These are phyloP conservation scores for Pythium aquatile DNA, from an alignment of 352 stramenopile species.

Conservation along the genomic window DNA sequence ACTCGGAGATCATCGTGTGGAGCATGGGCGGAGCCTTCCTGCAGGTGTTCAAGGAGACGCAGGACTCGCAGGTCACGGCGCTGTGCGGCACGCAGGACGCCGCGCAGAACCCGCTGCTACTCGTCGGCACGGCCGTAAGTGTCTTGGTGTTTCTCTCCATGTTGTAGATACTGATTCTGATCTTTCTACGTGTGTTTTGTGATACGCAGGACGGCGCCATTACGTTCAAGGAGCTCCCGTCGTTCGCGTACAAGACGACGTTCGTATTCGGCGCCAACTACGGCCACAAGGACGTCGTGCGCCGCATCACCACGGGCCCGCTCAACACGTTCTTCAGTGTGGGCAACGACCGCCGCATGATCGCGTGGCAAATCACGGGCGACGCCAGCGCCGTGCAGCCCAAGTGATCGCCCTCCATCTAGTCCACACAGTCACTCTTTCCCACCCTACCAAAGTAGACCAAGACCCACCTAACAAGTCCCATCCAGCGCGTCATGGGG, in stretches of 20 bases:
- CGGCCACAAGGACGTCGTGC: slow-evolving; percentile 74
- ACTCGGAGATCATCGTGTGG: slow-evolving; percentile 86
- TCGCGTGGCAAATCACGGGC: slow-evolving; percentile 85
- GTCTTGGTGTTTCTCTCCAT: background rate
- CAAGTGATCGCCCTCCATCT: slow-evolving; percentile 31
- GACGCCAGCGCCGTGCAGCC: slow-evolving; percentile 64
- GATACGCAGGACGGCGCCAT: slow-evolving; percentile 62
- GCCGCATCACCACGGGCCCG: slow-evolving; percentile 67
- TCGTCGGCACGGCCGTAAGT: slow-evolving; percentile 70
- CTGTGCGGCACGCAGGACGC: slow-evolving; percentile 70
- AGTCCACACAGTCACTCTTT: background rate
- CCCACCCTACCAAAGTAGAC: background rate
- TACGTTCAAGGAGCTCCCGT: slow-evolving; percentile 80
- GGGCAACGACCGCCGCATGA: slow-evolving; percentile 78
- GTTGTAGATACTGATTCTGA: too few relatives aligned
- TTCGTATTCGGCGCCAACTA: slow-evolving; percentile 56
- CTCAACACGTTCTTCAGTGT: slow-evolving; percentile 83
- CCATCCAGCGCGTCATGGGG: slow-evolving; percentile 6
- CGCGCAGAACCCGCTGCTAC: slow-evolving; percentile 62
- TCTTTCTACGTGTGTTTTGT: slow-evolving; percentile 1
- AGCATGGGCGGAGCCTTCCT: slow-evolving; percentile 70
- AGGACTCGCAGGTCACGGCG: slow-evolving; percentile 74
- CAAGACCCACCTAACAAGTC: background rate
- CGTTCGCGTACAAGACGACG: slow-evolving; percentile 84
- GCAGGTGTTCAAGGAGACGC: slow-evolving; percentile 81